Evolutionary conservation across 2,329 filamentous ascomycete species (phyloP), one percentile per base, ranked within the genome.

Genomic region (Cladosporium phlei): DNA sequence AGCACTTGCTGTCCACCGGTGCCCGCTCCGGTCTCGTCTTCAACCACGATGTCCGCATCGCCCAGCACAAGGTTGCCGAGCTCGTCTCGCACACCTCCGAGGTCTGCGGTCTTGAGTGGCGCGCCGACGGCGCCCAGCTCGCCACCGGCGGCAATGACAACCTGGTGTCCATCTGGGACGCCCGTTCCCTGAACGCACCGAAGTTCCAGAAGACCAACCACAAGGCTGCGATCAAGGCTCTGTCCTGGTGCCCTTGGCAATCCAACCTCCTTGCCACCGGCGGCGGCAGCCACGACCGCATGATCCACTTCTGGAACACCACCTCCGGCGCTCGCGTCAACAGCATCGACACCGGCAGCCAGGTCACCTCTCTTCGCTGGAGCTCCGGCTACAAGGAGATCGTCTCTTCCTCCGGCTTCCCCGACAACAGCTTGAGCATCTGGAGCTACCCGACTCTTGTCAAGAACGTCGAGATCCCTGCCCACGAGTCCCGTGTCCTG

Each of bases 171-270:
- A 98, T 98, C 73, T 98, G 93, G 93, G 93, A 98, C 69, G 91
- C 93, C 47, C 88, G 93, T 40, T 93, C 88, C 7, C 78, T 98
- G 50, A 83, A 82, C 14, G 90, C 94, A 8, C 93, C 93, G 67
- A 97, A 97, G 74, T 97, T 97, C 77, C 93, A 89, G 71, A 98
- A 98, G 83, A 95, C 91, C 64, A 98, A 98, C 79, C 93, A 98
- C 78, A 93, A 93, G 71, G 93, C 93, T 47, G 93, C 93, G 34
- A 90, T 98, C 72, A 98, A 98, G 80, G 93, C 93, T 49, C 81
- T 98, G 35, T 86, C 89, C 54, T 98, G 93, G 93, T 98, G 93
- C 77, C 93, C 93, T 33, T 98, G 93, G 93, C 93, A 95, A 74
- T 83, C 88, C 69, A 97, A 96, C 77, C 82, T 97, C 39, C 85